These are phyloP conservation scores for Russula brevipes DNA, from an alignment of 768 basidiomycete genomes.

Conservation along the genomic window DNA sequence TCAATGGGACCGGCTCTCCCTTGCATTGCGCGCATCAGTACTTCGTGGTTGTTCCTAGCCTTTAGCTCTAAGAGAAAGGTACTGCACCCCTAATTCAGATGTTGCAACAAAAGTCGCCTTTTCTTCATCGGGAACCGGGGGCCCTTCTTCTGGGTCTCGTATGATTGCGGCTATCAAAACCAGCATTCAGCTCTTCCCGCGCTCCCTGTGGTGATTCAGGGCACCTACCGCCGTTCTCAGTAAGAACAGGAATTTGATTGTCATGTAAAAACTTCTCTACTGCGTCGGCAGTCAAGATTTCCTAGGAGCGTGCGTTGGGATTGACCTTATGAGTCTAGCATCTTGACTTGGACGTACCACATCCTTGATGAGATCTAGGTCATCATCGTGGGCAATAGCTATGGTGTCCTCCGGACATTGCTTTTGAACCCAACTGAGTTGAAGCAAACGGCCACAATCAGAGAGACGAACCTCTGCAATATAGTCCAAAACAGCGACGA, in stretches of 20 bases:
- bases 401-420: not conserved
- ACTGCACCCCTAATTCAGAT: not conserved
- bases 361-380: slow-evolving; percentile 3
- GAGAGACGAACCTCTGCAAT: slow-evolving; percentile 5
- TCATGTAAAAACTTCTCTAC: slow-evolving; percentile 2
- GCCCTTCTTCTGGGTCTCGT: not conserved
- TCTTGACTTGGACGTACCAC: slow-evolving; percentile 2
- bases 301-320: not conserved
- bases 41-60: no score
- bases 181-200: not conserved
- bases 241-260: not conserved
- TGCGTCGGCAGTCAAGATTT: slow-evolving; percentile 3
- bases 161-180: slow-evolving; percentile 3
- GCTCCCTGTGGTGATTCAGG: not conserved
- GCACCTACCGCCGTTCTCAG: slow-evolving; percentile 11
- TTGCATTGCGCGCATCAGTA: not conserved
- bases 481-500: slow-evolving; percentile 7
- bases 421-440: not conserved
- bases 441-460: not conserved
- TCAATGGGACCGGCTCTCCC: slow-evolving; percentile 3
- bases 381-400: slow-evolving; percentile 17
- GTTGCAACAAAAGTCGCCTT: slow-evolving; percentile 2
- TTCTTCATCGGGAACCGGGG: not conserved
- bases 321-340: not conserved
- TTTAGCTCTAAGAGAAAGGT: not conserved